phyloP scores from a whole-genome alignment of 176 grass and related monocot species.

The Carex cristatella region DNA sequence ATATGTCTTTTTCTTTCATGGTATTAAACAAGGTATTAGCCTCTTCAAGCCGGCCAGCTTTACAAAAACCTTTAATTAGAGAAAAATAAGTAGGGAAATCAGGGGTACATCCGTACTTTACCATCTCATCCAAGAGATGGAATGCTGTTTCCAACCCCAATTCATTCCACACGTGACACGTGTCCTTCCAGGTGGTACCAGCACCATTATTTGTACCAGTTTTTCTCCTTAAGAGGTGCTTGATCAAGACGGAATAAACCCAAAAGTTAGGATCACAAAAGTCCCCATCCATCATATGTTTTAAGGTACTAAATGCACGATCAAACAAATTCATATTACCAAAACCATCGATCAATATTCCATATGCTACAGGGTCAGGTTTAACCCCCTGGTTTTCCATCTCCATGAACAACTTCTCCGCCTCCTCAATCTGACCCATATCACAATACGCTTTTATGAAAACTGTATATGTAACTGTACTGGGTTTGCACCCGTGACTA shows the following conservation, averaged over 20 bases:
- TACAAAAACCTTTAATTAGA: constrained; percentile 65
- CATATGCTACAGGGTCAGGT: constrained; percentile 63
- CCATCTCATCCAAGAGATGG: constrained; percentile 61
- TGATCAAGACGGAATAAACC: constrained; percentile 70
- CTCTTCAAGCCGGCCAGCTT: constrained; percentile 51
- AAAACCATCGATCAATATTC: constrained; percentile 61
- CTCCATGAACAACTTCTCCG: constrained; percentile 46
- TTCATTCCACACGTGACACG: constrained; percentile 48
- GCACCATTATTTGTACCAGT: constrained; percentile 13
- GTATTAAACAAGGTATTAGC: constrained; percentile 49
- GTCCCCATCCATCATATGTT: constrained; percentile 55
- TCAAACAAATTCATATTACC: constrained; percentile 52
- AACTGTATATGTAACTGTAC: constrained; percentile 59
- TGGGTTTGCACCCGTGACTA: constrained; percentile 52
- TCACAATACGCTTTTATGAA: constrained; percentile 63
- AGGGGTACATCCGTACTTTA: constrained; percentile 46
- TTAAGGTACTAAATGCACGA: constrained; percentile 55
- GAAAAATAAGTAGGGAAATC: constrained; percentile 45
- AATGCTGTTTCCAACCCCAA: constrained; percentile 43
- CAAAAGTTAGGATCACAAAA: constrained; percentile 62
- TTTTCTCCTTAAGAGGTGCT: constrained; percentile 46
- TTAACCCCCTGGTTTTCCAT: constrained; percentile 63
- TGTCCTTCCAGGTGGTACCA: constrained; percentile 25
- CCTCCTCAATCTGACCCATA: constrained; percentile 53
- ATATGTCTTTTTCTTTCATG: constrained; percentile 49